phyloP scores from a whole-genome alignment of 352 stramenopile genomes.

The Sclerospora graminicola region DNA sequence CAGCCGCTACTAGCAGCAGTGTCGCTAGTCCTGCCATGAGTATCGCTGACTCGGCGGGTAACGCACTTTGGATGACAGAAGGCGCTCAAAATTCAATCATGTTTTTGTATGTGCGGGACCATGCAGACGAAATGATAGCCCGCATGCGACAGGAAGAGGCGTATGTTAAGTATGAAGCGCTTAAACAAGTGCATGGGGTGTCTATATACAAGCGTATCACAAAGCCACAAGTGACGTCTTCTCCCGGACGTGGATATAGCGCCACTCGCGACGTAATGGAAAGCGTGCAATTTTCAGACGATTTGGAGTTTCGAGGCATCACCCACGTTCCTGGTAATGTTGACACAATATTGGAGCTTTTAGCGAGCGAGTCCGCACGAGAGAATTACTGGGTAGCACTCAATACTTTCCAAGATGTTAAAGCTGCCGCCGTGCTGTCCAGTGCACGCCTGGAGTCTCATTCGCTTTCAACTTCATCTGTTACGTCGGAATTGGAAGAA shows the following conservation, averaged over 20 bases:
- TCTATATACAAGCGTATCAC: constrained; percentile 47
- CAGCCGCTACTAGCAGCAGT: constrained; percentile 6
- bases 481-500: constrained; percentile 26
- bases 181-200: constrained; percentile 56
- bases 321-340: constrained; percentile 50
- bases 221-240: constrained; percentile 3
- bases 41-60: constrained; percentile 19
- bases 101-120: constrained; percentile 46
- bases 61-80: constrained; percentile 33
- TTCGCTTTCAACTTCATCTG: constrained; percentile 21
- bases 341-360: constrained; percentile 42
- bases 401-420: constrained; percentile 53
- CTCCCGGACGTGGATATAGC: constrained; percentile 14
- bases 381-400: constrained; percentile 66
- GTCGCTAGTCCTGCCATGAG: constrained; percentile 6
- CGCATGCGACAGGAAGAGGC: constrained; percentile 39
- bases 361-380: constrained; percentile 44
- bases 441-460: constrained; percentile 20
- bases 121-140: constrained; percentile 35
- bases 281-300: constrained; percentile 11
- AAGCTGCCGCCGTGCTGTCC: constrained; percentile 36
- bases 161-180: constrained; percentile 34
- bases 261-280: constrained; percentile 6
- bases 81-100: constrained; percentile 21
- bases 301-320: constrained; percentile 58